Conservation (phyloP, 805 yeast genomes). For the Dipodascopsis tothii region DNA sequence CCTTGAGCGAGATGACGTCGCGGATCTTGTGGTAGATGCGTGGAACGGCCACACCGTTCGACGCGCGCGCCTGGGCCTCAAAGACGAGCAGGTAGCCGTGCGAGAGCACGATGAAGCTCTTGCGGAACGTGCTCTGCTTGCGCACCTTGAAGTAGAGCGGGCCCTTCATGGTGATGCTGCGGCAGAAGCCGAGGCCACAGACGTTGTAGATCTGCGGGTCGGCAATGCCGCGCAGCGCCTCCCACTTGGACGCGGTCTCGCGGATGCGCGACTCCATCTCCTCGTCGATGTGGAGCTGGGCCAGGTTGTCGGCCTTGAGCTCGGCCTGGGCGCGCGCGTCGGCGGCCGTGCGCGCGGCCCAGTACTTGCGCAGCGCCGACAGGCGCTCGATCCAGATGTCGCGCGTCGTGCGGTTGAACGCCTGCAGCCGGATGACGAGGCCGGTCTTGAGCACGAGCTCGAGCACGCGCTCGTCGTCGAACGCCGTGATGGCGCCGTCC, state of each 20-base stretch:
- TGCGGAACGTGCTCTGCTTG: constrained; percentile 59
- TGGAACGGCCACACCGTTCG: constrained; percentile 41
- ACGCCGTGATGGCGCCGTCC: constrained; percentile 13
- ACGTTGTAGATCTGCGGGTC: constrained; percentile 49
- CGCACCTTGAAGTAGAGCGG: constrained; percentile 59
- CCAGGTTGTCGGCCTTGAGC: constrained; percentile 41
- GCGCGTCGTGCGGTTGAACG: constrained; percentile 43
- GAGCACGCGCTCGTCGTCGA: constrained; percentile 42
- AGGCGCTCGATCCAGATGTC: constrained; percentile 63
- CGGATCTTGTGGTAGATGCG: constrained; percentile 45
- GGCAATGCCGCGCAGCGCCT: constrained; percentile 45
- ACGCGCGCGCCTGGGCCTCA: constrained; percentile 43
- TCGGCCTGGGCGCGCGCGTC: constrained; percentile 36
- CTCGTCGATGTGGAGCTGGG: constrained; percentile 45
- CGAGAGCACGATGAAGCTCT: constrained; percentile 54
- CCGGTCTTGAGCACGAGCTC: constrained; percentile 46
- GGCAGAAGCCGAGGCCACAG: constrained; percentile 51
- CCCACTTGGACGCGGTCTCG: constrained; percentile 46
- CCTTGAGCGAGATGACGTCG: constrained; percentile 53
- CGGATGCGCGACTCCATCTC: constrained; percentile 48
- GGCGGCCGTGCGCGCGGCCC: constrained; percentile 45
- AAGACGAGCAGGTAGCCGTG: constrained; percentile 64
- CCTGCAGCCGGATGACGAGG: constrained; percentile 44
- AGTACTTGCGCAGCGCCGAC: constrained; percentile 42
- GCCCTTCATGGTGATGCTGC: constrained; percentile 57